These are phyloP conservation scores for Lipomyces spencermartinsiae DNA, from an alignment of 805 yeast species.

Conservation along the genomic window DNA sequence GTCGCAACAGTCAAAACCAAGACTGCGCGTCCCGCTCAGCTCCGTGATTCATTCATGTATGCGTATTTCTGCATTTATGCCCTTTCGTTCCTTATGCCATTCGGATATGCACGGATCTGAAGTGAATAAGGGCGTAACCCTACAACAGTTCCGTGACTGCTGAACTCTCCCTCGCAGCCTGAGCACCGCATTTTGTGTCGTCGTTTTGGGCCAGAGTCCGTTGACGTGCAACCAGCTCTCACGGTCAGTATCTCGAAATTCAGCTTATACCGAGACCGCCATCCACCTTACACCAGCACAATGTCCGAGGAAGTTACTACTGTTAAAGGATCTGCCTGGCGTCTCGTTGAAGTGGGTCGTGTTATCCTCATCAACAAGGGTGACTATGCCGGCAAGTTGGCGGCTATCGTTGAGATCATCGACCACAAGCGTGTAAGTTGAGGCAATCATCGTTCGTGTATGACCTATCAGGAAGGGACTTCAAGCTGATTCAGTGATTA, in stretches of 20 bases:
- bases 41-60: no score
- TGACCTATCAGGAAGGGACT: no score
- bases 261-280: background rate
- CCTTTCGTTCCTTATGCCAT: background rate
- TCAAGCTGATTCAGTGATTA: background rate
- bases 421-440: slow-evolving; percentile 94
- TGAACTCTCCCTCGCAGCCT: background rate
- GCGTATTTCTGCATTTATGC: background rate
- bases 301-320: slow-evolving; percentile 75
- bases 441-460: background rate
- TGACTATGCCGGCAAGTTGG: slow-evolving; percentile 77
- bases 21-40: background rate
- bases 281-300: slow-evolving; percentile 37
- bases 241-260: background rate
- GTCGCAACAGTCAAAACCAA: background rate
- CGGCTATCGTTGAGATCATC: slow-evolving; percentile 96
- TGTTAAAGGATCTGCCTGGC: slow-evolving; percentile 97
- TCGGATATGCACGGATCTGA: background rate
- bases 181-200: background rate
- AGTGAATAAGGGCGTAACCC: background rate
- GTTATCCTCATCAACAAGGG: slow-evolving; percentile 90
- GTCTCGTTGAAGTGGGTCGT: slow-evolving; percentile 99
- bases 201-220: background rate
- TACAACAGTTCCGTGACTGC: background rate
- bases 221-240: background rate